Percentiles rank a stretch among this genome's conserved stretches.
Conservation (phyloP, 805 yeast genomes). For the Hanseniaspora vineae region DNA sequence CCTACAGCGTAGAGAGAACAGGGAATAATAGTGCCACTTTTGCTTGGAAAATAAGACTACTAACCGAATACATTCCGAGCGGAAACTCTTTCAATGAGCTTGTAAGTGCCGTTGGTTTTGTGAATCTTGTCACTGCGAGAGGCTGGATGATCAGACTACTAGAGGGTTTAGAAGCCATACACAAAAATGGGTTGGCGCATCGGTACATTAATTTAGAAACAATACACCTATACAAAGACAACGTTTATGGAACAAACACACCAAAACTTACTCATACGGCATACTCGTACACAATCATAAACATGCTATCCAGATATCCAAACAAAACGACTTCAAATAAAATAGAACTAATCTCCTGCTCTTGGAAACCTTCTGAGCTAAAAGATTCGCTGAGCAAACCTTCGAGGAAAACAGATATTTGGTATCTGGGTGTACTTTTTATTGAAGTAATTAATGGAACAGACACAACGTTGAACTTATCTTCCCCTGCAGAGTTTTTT, state of each 20-base stretch:
- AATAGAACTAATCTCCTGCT: constrained; percentile 11
- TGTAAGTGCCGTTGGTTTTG: constrained; percentile 50
- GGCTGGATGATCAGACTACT: constrained; percentile 79
- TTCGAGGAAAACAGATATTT: constrained; percentile 77
- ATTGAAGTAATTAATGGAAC: constrained; percentile 52
- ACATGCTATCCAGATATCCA: constrained; percentile 27
- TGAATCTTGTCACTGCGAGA: constrained; percentile 66
- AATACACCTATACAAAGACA: constrained; percentile 37
- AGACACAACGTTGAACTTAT: constrained; percentile 38
- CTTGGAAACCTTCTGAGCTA: constrained; percentile 76
- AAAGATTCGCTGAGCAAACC: constrained; percentile 31
- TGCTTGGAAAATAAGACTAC: constrained; percentile 55
- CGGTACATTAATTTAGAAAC: constrained; percentile 52
- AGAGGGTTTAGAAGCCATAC: constrained; percentile 75
- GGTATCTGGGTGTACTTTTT: constrained; percentile 81
- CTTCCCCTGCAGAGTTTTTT: constrained; percentile 55
- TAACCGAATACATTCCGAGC: constrained; percentile 46
- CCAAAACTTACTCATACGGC: constrained; percentile 51
- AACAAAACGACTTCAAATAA: constrained; percentile 15
- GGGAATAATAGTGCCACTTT: constrained; percentile 23
- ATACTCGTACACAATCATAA: constrained; percentile 38
- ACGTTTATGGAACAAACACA: constrained; percentile 39
- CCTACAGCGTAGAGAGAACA: constrained; percentile 56
- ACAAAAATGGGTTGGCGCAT: constrained; percentile 76
- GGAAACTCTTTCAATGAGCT: constrained; percentile 52